Percentiles rank a stretch among this genome's conserved stretches.
phyloP scores from a whole-genome alignment of 441 rosid genomes.

The Gossypium aridum region DNA sequence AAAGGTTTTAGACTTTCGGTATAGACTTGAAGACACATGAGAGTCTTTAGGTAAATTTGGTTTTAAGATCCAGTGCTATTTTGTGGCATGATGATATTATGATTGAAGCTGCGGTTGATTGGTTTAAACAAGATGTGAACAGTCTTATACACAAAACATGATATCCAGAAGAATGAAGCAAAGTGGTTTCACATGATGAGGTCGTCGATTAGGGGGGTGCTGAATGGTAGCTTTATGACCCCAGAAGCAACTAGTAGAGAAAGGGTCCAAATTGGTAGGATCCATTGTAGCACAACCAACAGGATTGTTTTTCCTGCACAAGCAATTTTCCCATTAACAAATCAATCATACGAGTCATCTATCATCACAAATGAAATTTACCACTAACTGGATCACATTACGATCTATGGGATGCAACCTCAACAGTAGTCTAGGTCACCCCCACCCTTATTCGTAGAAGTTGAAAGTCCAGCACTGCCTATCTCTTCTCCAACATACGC shows the following conservation, averaged over 20 bases:
- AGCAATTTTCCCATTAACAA: neutral
- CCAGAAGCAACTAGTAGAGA: slow-evolving; percentile 53
- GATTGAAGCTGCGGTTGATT: neutral
- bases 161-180: neutral
- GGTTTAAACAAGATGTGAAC: neutral
- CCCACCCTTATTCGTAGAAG: neutral
- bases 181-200: slow-evolving; percentile 37
- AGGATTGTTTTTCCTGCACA: slow-evolving; percentile 54
- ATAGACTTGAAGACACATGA: too few relatives aligned
- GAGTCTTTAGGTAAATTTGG: too few relatives aligned
- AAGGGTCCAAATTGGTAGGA: slow-evolving; percentile 58
- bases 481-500: neutral
- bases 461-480: neutral
- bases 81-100: neutral
- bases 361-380: neutral
- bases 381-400: too few relatives aligned
- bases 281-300: slow-evolving; percentile 40
- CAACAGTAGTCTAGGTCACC: too few relatives aligned
- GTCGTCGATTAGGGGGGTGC: slow-evolving; percentile 49
- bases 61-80: too few relatives aligned
- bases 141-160: neutral
- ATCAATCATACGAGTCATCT: neutral
- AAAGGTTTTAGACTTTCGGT: too few relatives aligned
- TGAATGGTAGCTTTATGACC: slow-evolving; percentile 51
- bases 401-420: too few relatives aligned